A percentile compares a stretch with the other conserved stretches of the same genome.
Evolutionary conservation across 768 basidiomycete species (phyloP).

Genomic region (Rhizopogon vesiculosus): DNA sequence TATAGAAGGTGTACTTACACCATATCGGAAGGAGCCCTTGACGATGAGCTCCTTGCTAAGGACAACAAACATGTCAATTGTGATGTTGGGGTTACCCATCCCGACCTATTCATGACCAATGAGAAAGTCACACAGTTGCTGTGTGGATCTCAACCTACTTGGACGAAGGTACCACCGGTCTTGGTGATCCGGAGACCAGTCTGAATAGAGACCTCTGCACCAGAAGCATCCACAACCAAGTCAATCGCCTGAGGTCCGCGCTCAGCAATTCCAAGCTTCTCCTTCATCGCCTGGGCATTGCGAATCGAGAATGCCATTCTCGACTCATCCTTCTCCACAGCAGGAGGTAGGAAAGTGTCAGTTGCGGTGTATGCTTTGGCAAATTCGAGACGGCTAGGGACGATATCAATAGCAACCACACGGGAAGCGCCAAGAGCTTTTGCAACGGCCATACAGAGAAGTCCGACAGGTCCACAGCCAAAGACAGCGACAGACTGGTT

Average conservation of each 20-base stretch:
- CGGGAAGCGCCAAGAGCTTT: constrained; percentile 86
- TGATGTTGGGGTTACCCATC: constrained; percentile 76
- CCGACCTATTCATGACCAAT: constrained; percentile 54
- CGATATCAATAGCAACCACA: constrained; percentile 82
- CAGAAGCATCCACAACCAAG: constrained; percentile 87
- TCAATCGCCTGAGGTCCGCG: constrained; percentile 72
- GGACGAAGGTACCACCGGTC: constrained; percentile 70
- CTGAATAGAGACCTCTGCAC: constrained; percentile 90
- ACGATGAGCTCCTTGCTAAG: constrained; percentile 75
- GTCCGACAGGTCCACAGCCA: constrained; percentile 85
- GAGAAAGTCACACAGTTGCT: neutral
- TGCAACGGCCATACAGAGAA: constrained; percentile 94
- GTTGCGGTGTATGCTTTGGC: constrained; percentile 84
- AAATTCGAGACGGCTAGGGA: constrained; percentile 74
- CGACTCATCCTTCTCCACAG: constrained; percentile 57
- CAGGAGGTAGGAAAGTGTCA: constrained; percentile 62
- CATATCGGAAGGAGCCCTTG: constrained; percentile 93
- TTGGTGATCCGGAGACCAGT: constrained; percentile 75
- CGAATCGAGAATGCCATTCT: constrained; percentile 68
- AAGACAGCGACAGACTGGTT: constrained; percentile 80
- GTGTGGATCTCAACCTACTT: constrained; percentile 33
- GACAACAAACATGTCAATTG: constrained; percentile 65
- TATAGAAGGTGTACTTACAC: constrained; percentile 36
- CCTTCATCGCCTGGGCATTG: constrained; percentile 63
- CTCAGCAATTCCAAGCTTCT: constrained; percentile 61